Evolutionary conservation across 768 basidiomycete genomes (phyloP).

Genomic region (Vararia minispora): DNA sequence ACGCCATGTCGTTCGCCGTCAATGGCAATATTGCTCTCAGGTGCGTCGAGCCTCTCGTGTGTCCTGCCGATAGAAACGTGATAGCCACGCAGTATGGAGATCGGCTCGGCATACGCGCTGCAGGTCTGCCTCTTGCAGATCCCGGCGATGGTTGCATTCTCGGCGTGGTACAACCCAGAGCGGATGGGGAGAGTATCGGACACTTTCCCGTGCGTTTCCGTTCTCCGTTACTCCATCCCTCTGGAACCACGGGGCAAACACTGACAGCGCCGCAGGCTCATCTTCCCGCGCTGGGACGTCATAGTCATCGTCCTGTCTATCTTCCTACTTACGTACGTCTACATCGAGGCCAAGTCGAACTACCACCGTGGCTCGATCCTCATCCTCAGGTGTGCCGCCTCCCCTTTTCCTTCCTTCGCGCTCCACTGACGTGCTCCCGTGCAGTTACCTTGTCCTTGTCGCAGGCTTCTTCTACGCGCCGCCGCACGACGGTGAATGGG

Average conservation of each 20-base stretch:
- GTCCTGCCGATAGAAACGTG: slow-evolving; percentile 1
- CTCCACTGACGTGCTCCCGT: slow-evolving; percentile 3
- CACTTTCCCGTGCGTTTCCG: slow-evolving; percentile 77
- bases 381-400: slow-evolving; percentile 66
- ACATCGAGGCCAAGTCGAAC: slow-evolving; percentile 97
- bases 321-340: slow-evolving; percentile 97
- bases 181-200: slow-evolving; percentile 79
- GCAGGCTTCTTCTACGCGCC: slow-evolving; percentile 93
- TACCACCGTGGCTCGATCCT: slow-evolving; percentile 96
- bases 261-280: slow-evolving; percentile 65
- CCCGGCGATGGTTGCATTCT: slow-evolving; percentile 98
- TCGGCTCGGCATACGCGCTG: slow-evolving; percentile 96
- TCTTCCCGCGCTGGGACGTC: slow-evolving; percentile 98
- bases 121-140: slow-evolving; percentile 98
- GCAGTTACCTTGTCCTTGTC: slow-evolving; percentile 81
- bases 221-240: not conserved
- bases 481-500: slow-evolving; percentile 14
- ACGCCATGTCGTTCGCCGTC: slow-evolving; percentile 94
- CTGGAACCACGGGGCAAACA: no score
- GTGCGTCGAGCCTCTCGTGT: slow-evolving; percentile 29
- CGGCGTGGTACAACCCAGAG: slow-evolving; percentile 84
- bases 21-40: slow-evolving; percentile 95
- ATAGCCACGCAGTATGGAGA: slow-evolving; percentile 72
- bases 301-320: slow-evolving; percentile 90
- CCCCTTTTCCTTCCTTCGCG: not conserved